These are phyloP conservation scores for Globisporangium viniferum DNA, from an alignment of 352 stramenopile genomes.

Conservation along the genomic window DNA sequence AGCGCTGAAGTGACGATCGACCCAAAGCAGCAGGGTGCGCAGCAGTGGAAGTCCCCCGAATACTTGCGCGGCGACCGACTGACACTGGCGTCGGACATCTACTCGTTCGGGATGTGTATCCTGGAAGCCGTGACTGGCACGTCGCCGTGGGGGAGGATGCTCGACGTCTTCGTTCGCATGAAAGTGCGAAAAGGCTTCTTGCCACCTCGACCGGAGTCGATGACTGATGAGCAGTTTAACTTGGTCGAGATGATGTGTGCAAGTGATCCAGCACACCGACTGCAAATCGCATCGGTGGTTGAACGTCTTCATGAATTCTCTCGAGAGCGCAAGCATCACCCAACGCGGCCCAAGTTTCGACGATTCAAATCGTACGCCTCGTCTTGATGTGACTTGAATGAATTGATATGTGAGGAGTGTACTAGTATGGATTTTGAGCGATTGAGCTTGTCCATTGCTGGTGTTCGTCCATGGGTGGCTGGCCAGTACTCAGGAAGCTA, in stretches of 20 bases:
- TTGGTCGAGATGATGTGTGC: slow-evolving; percentile 7
- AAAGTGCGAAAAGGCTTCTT: slow-evolving; percentile 3
- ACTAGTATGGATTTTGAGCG: too few species aligned
- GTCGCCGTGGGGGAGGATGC: slow-evolving; percentile 2
- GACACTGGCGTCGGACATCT: slow-evolving; percentile 12
- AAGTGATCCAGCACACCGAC: background rate
- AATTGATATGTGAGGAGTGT: too few species aligned
- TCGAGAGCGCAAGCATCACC: background rate
- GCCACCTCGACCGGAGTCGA: background rate
- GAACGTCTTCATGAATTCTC: slow-evolving; percentile 3
- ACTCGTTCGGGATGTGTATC: slow-evolving; percentile 19
- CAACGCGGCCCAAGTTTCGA: background rate
- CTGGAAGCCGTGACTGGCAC: slow-evolving; percentile 13
- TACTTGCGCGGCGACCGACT: slow-evolving; percentile 3
- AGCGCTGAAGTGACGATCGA: slow-evolving; percentile 4
- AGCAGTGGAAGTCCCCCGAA: slow-evolving; percentile 7
- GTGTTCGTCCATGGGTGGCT: too few species aligned
- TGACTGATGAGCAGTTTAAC: slow-evolving; percentile 1
- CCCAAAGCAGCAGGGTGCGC: background rate
- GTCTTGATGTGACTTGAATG: too few species aligned
- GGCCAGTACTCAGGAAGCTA: too few species aligned
- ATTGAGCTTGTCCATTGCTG: too few species aligned
- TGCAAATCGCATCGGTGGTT: slow-evolving; percentile 9
- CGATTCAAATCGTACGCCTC: background rate
- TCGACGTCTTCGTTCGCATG: slow-evolving; percentile 6